Evolutionary conservation across 2,329 filamentous ascomycete genomes (phyloP).

Genomic region (Cercospora beticola): DNA sequence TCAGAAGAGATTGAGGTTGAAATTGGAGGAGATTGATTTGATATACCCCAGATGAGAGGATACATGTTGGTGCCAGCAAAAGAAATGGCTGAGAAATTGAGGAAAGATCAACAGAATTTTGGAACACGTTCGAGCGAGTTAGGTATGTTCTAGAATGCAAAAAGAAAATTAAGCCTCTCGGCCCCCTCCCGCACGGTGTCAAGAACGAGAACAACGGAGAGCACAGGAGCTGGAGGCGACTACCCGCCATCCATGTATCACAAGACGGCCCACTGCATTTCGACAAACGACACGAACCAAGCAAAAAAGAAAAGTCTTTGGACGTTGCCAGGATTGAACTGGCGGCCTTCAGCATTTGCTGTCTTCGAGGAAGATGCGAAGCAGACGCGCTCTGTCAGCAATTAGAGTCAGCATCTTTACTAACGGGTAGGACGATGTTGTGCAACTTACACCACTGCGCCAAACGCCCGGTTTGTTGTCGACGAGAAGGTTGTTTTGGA

Average conservation of each 20-base stretch:
- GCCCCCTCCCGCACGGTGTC: not conserved
- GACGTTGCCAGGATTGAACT: constrained; percentile 9
- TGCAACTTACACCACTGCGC: constrained; percentile 7
- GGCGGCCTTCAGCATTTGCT: constrained; percentile 9
- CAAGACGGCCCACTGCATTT: constrained; percentile 4
- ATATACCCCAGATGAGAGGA: not conserved
- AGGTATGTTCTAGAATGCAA: not conserved
- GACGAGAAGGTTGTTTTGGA: not conserved
- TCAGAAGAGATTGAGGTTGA: not conserved
- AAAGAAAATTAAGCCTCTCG: not conserved
- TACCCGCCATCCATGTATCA: not conserved
- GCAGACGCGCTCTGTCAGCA: constrained; percentile 6
- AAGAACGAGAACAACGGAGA: not conserved
- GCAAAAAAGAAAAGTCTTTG: constrained; percentile 1
- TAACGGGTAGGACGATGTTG: not conserved
- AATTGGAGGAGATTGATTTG: no score
- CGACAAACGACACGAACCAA: not conserved
- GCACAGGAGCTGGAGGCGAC: not conserved
- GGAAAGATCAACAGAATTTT: not conserved
- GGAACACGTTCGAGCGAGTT: not conserved
- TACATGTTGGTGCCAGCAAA: not conserved
- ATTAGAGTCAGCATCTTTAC: not conserved
- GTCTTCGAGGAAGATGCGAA: constrained; percentile 2
- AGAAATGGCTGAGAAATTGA: not conserved
- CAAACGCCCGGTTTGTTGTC: constrained; percentile 2